phyloP scores from a whole-genome alignment of 2,329 filamentous ascomycete genomes.

The Colletotrichum sidae region DNA sequence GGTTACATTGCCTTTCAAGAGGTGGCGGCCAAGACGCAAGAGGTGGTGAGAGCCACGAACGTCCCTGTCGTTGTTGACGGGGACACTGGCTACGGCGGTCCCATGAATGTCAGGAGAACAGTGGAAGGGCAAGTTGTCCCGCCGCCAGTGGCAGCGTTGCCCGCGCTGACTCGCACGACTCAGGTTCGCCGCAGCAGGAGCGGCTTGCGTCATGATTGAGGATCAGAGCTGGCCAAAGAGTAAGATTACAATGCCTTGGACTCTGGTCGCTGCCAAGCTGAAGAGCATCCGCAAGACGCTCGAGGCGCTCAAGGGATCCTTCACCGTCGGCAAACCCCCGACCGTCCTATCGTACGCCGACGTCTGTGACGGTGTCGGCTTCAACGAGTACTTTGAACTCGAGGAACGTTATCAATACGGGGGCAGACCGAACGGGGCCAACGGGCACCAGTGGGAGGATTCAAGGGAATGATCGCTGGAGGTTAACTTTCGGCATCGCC shows the following conservation, averaged over 20 bases:
- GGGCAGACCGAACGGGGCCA: conserved; percentile 22
- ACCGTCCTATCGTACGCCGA: conserved; percentile 56
- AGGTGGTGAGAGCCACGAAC: conserved; percentile 49
- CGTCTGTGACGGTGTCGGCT: conserved; percentile 58
- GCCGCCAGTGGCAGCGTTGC: neutral
- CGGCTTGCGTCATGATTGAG: conserved; percentile 56
- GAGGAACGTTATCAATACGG: conserved; percentile 31
- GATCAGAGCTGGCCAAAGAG: conserved; percentile 62
- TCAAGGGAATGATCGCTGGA: neutral
- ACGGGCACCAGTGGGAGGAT: conserved; percentile 30
- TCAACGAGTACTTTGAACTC: conserved; percentile 51
- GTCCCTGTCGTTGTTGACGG: conserved; percentile 59
- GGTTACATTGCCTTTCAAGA: conserved; percentile 62
- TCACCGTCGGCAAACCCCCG: conserved; percentile 54
- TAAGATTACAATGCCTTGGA: conserved; percentile 50
- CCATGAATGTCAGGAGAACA: conserved; percentile 59
- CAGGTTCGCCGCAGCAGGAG: conserved; percentile 50
- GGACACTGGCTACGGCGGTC: conserved; percentile 60
- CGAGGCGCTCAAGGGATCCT: conserved; percentile 53
- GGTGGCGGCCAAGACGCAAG: conserved; percentile 58
- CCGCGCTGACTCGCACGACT: neutral
- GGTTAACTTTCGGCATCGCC: neutral
- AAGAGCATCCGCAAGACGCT: conserved; percentile 52
- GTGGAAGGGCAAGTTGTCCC: conserved; percentile 51
- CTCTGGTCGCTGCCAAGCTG: conserved; percentile 55